Conservation (phyloP, 176 grass and related monocot species). For the Avena sativa region DNA sequence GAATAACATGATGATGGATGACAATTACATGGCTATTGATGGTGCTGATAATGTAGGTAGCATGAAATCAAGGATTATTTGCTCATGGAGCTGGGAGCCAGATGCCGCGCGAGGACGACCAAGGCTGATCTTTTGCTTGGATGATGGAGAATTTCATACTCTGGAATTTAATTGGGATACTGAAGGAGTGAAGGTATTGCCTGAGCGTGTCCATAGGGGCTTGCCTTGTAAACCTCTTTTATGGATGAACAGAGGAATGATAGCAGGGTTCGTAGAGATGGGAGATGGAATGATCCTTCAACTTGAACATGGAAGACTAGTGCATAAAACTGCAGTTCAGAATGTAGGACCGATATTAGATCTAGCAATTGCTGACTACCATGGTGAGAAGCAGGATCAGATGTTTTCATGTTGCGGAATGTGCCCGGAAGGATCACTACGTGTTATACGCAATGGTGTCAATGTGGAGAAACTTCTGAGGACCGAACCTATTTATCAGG, state of each 20-base stretch:
- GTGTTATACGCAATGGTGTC: slow-evolving; percentile 86
- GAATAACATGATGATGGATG: slow-evolving; percentile 72
- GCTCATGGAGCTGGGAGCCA: slow-evolving; percentile 97
- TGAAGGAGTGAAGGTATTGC: slow-evolving; percentile 66
- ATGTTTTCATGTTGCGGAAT: slow-evolving; percentile 98
- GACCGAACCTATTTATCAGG: slow-evolving; percentile 84
- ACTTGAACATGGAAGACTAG: slow-evolving; percentile 64
- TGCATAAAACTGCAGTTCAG: slow-evolving; percentile 84
- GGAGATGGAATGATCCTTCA: slow-evolving; percentile 95
- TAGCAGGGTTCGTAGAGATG: slow-evolving; percentile 92
- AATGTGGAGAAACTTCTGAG: slow-evolving; percentile 93
- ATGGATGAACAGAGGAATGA: slow-evolving; percentile 74
- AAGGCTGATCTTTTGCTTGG: slow-evolving; percentile 84
- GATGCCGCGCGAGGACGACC: slow-evolving; percentile 52
- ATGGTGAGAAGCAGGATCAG: slow-evolving; percentile 96
- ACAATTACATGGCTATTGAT: slow-evolving; percentile 92
- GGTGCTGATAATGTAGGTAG: slow-evolving; percentile 60
- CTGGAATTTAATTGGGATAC: slow-evolving; percentile 76
- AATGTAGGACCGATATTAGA: slow-evolving; percentile 97
- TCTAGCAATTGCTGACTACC: slow-evolving; percentile 80
- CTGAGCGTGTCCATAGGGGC: slow-evolving; percentile 70
- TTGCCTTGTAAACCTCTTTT: slow-evolving; percentile 74
- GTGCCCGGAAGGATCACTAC: slow-evolving; percentile 90
- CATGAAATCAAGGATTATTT: slow-evolving; percentile 70
- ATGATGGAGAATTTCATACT: slow-evolving; percentile 83